Evolutionary conservation across 2,329 filamentous ascomycete genomes (phyloP).

Genomic region (Cladophialophora bantiana): DNA sequence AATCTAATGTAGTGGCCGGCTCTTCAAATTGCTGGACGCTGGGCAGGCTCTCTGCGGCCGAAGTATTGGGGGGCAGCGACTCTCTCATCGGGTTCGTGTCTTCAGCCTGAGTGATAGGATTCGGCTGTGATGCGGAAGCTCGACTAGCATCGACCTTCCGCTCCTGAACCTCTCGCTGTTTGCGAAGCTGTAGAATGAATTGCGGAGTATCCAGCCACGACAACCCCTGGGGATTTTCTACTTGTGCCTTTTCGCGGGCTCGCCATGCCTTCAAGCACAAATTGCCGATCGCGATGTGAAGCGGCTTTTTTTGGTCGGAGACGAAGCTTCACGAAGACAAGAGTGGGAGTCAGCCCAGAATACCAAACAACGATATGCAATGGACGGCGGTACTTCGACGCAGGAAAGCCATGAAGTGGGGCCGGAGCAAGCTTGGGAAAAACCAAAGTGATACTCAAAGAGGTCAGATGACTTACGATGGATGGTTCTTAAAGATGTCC

Average conservation of each 20-base stretch:
- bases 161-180: conserved; percentile 23
- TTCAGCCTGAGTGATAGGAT: background rate
- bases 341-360: background rate
- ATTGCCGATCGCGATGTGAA: conserved; percentile 52
- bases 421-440: background rate
- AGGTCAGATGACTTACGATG: conserved; percentile 40
- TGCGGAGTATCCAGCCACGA: conserved; percentile 38
- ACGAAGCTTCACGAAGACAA: conserved; percentile 37
- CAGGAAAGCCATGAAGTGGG: background rate
- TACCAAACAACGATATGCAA: background rate
- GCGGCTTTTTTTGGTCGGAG: conserved; percentile 44
- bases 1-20: background rate
- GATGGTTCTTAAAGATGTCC: conserved; percentile 51
- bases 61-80: background rate
- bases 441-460: background rate
- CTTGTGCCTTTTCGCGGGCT: conserved; percentile 42
- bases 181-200: conserved; percentile 29
- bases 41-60: conserved; percentile 1
- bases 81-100: conserved; percentile 5
- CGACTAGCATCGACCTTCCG: background rate
- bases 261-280: conserved; percentile 57
- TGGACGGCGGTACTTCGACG: background rate
- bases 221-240: background rate
- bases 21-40: conserved; percentile 7
- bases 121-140: background rate